Evolutionary conservation across 2,329 filamentous ascomycete species (phyloP).

Genomic region (Clonostachys sp.): DNA sequence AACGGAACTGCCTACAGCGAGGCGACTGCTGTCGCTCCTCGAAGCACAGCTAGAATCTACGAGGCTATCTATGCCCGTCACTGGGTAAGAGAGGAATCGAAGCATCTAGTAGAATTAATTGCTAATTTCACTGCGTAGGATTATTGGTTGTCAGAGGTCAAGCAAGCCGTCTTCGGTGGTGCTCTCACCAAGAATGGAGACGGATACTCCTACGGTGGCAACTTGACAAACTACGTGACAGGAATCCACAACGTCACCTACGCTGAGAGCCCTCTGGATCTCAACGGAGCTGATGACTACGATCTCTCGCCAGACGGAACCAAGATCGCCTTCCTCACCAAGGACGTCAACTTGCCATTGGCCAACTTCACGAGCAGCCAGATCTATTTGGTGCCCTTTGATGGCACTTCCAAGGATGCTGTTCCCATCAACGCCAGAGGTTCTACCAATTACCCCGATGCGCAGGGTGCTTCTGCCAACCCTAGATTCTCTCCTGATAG

Average conservation of each 20-base stretch:
- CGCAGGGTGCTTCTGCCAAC: background rate
- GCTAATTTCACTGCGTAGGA: background rate
- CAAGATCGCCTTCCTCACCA: constrained; percentile 2
- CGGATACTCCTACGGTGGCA: background rate
- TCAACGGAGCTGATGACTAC: constrained; percentile 1
- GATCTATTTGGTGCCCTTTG: constrained; percentile 2
- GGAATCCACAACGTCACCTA: constrained; percentile 1
- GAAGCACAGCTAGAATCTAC: constrained; percentile 1
- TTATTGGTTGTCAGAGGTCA: background rate
- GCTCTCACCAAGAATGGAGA: background rate
- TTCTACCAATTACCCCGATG: background rate
- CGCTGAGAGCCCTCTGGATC: constrained; percentile 3
- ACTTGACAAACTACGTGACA: constrained; percentile 3
- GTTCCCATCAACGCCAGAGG: constrained; percentile 2
- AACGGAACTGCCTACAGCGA: constrained; percentile 2
- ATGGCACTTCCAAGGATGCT: constrained; percentile 1
- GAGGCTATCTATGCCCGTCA: background rate
- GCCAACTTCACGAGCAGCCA: constrained; percentile 3
- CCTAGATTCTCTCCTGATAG: constrained; percentile 1
- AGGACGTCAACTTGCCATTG: constrained; percentile 2
- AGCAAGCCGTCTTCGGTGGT: constrained; percentile 2
- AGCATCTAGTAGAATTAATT: background rate
- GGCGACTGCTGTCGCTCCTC: background rate
- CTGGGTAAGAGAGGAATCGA: background rate
- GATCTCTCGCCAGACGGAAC: constrained; percentile 2